Evolutionary conservation across 2,329 filamentous ascomycete genomes (phyloP).

Genomic region (Didymella keratinophila): DNA sequence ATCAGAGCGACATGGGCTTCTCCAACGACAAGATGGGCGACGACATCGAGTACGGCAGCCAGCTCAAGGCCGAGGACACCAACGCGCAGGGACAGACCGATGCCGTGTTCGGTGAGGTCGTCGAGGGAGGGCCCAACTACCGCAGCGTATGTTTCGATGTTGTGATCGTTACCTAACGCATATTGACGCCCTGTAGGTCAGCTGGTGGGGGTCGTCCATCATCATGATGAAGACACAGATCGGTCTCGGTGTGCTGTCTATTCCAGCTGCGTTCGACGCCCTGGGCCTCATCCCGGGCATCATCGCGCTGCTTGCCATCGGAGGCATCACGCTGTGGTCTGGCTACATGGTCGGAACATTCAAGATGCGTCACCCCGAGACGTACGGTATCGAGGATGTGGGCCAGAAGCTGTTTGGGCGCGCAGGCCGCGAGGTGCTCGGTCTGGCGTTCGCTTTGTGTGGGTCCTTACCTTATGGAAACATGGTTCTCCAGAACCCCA

Average conservation of each 20-base stretch:
- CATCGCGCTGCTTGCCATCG: constrained; percentile 53
- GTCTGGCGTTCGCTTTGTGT: constrained; percentile 45
- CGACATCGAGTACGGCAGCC: constrained; percentile 19
- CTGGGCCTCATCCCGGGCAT: constrained; percentile 58
- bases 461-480: constrained; percentile 41
- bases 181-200: constrained; percentile 23
- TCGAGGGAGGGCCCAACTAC: constrained; percentile 23
- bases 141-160: constrained; percentile 17
- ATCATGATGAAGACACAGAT: constrained; percentile 38
- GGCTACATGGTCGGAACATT: constrained; percentile 59
- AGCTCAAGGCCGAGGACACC: constrained; percentile 15
- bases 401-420: constrained; percentile 62
- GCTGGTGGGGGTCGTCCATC: constrained; percentile 27
- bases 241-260: constrained; percentile 54
- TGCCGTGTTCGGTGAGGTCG: constrained; percentile 24
- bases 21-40: constrained; percentile 14
- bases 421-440: constrained; percentile 58
- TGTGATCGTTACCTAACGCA: background rate
- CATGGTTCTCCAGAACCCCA: constrained; percentile 31
- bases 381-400: constrained; percentile 65
- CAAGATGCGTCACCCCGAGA: constrained; percentile 61
- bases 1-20: constrained; percentile 7
- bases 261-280: constrained; percentile 55
- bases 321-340: constrained; percentile 57
- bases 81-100: constrained; percentile 20